A percentile compares a stretch with the other conserved stretches of the same genome.
Conservation (phyloP, 805 yeast genomes). For the Kregervanrija delftensis region DNA sequence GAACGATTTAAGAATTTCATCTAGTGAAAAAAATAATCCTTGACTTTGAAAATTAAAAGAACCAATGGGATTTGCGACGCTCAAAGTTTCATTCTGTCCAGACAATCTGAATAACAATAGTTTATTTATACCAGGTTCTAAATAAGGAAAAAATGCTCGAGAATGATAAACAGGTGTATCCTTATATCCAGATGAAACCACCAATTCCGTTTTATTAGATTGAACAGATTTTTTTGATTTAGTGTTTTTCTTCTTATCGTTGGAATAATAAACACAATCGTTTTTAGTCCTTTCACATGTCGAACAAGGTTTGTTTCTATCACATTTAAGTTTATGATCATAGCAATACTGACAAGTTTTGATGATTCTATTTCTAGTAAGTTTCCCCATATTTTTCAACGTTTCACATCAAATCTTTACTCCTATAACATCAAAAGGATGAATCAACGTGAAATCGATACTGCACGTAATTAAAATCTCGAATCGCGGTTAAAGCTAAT, state of each 20-base stretch:
- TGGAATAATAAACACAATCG: slow-evolving; percentile 9
- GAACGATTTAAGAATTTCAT: slow-evolving; percentile 4
- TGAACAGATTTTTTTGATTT: too few relatives aligned
- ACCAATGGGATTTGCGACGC: slow-evolving; percentile 1
- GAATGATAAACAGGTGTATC: slow-evolving; percentile 9
- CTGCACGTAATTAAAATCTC: too few relatives aligned
- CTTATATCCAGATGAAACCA: not conserved
- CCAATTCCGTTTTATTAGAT: not conserved
- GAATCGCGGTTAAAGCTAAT: too few relatives aligned
- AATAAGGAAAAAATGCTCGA: slow-evolving; percentile 10
- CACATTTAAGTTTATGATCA: slow-evolving; percentile 11
- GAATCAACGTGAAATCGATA: too few relatives aligned
- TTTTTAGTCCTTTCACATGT: slow-evolving; percentile 8
- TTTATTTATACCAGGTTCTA: slow-evolving; percentile 9
- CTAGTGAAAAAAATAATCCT: not conserved
- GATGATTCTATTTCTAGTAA: slow-evolving; percentile 8
- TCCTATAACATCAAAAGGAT: too few relatives aligned
- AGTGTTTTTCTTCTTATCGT: not conserved
- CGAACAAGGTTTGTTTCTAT: slow-evolving; percentile 8
- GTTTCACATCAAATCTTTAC: too few relatives aligned
- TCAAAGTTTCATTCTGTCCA: slow-evolving; percentile 3
- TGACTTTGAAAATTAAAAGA: slow-evolving; percentile 5
- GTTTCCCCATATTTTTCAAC: slow-evolving; percentile 4
- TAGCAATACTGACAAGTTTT: slow-evolving; percentile 13
- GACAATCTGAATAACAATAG: slow-evolving; percentile 9